Evolutionary conservation across 371 early-diverging fungal genomes (phyloP).

Genomic region (Mucor piriformis): DNA sequence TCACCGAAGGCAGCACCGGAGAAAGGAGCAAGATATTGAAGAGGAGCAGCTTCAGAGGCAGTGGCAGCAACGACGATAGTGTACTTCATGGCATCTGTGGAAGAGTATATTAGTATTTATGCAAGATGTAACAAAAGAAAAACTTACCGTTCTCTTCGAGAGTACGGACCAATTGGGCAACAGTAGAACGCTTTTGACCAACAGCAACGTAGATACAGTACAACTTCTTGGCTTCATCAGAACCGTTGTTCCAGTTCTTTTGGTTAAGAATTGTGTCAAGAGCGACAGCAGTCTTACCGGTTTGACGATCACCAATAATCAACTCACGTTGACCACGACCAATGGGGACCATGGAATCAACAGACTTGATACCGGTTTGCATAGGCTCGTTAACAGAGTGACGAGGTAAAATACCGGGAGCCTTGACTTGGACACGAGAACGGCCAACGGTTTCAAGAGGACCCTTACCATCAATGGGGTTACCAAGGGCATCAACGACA

Average conservation of each 20-base stretch:
- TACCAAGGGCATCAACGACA: conserved; percentile 96
- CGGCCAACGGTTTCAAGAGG: conserved; percentile 82
- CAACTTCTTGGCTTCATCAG: conserved; percentile 58
- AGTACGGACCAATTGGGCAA: conserved; percentile 96
- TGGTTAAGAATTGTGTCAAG: conserved; percentile 97
- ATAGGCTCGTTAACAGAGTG: conserved; percentile 97
- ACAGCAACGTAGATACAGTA: conserved; percentile 98
- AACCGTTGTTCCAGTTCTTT: conserved; percentile 87
- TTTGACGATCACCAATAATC: conserved; percentile 98
- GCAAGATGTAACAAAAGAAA: not conserved
- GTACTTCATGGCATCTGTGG: conserved; percentile 70
- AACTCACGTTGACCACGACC: conserved; percentile 99
- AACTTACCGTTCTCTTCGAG: conserved; percentile 80
- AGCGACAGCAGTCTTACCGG: conserved; percentile 96
- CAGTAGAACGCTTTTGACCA: conserved; percentile 97
- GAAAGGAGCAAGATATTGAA: conserved; percentile 96
- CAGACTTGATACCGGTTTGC: conserved; percentile 98
- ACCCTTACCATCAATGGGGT: conserved; percentile 98
- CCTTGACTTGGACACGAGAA: conserved; percentile 94
- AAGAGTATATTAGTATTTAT: not conserved
- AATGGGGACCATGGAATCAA: conserved; percentile 98
- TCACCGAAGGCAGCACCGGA: conserved; percentile 94
- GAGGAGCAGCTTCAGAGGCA: conserved; percentile 94
- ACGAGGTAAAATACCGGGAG: conserved; percentile 96
- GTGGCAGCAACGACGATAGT: conserved; percentile 95